Base-by-base conservation (phyloP, 192 early-diverging fungal species). In the Backusella liffmaniae region DNA sequence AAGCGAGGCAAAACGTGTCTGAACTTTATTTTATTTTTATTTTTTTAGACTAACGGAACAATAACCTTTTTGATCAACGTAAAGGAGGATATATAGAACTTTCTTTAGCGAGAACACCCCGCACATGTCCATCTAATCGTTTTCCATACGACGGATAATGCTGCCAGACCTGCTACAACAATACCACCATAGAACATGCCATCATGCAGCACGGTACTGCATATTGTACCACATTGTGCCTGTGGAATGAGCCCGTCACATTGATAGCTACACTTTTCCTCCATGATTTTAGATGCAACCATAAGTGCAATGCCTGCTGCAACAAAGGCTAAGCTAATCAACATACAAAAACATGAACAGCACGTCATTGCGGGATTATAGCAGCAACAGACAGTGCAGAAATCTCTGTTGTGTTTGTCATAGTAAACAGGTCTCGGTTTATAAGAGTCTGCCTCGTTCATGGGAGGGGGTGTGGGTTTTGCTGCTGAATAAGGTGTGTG, bases 271-370 rank as follows among this genome's bases (percentile, higher is more conserved):
- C 80, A 81, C 49, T 77, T 53, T 36, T 77, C 70, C 18, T 30
- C 53, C 10, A 77, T 70, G 0, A 81, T 73, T 23, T 74, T 77
- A 41, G 80, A 67, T 23, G 73, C 67, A 35, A 81, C 66, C 3
- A 81, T 72, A 36, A 81, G 34, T 3, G 80, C 80, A 74, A 81
- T 77, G 1, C 80, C 80, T 37, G 72, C 80, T 30, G 80, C 80
- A 7, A 74, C 34, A 67, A 81, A 81, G 0, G 42, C 80, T 1
- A 81, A 4, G 34, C 49, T 39, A 18, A 81, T 71, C 4, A 81
- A 39, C 59, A 81, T 70, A 16, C 80, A 81, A 37, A 81, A 81
- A 13, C 72, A 81, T 10, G 80, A 81, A 66, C 80, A 81, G 35
- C 80, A 81, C 4, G 80, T 77, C 42, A 77, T 70, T 1, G 74